Evolutionary conservation across 495 filamentous ascomycete species (phyloP), one percentile per base, ranked within the genome.

Genomic region (Penicillium arizonense): DNA sequence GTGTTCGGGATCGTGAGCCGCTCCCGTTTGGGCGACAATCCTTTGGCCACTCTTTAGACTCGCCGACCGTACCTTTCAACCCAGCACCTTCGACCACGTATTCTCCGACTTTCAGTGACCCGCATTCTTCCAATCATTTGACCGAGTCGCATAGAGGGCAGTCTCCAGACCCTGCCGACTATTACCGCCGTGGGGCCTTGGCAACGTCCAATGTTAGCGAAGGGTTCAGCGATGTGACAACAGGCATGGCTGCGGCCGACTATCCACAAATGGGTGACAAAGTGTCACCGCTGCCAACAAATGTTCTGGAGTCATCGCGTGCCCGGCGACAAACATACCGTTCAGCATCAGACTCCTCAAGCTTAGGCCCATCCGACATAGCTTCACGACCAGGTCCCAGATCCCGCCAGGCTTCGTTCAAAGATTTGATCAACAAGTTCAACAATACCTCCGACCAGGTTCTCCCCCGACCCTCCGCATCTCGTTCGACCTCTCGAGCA

Each of bases 391-490:
- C 69, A 10, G 62, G 60, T 16, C 50, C 60, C 30, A 68, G 70
- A 37, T 53, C 70, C 24, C 66, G 74, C 47, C 73, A 82, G 56
- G 67, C 80, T 5, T 78, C 79, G 11, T 82, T 86, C 62, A 82
- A 80, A 68, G 78, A 86, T 38, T 75, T 87, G 18, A 73, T 85
- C 39, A 79, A 82, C 63, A 79, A 74, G 28, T 86, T 87, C 67
- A 82, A 87, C 59, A 77, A 80, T 41, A 77, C 68, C 41, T 62
- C 71, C 24, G 80, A 84, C 59, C 72, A 81, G 47, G 66, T 81
- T 34, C 71, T 80, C 11, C 81, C 81, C 10, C 41, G 78, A 6
- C 78, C 77, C 4, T 60, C 65, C 12, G 57, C 61, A 28, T 65
- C 69, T 18, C 56, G 55, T 34, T 63, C 71, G 2, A 56, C 59